Percentiles rank a stretch among this genome's conserved stretches.
Evolutionary conservation across 2,329 filamentous ascomycete genomes (phyloP).

Genomic region (Phyllosticta capitalensis): DNA sequence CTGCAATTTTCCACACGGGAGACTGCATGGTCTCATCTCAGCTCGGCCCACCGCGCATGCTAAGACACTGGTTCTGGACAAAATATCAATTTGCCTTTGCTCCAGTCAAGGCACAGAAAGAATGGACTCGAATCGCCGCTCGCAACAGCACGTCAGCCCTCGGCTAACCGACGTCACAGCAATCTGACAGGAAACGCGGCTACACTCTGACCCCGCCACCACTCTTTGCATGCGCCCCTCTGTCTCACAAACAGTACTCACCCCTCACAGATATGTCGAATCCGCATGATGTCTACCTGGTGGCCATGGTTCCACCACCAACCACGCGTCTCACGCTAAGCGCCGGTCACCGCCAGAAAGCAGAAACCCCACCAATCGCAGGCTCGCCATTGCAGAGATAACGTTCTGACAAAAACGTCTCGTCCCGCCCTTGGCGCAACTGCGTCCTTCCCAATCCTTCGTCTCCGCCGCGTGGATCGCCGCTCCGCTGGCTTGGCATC

Average conservation of each 20-base stretch:
- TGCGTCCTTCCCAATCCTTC: background rate
- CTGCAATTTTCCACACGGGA: background rate
- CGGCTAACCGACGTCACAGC: too few relatives aligned
- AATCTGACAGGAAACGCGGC: too few relatives aligned
- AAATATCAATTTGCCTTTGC: background rate
- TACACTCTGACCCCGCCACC: too few relatives aligned
- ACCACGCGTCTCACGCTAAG: background rate
- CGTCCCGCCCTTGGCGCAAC: background rate
- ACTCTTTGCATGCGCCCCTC: too few relatives aligned
- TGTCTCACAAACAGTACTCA: too few relatives aligned
- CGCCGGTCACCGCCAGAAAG: background rate
- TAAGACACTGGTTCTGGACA: background rate
- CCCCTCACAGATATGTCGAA: too few relatives aligned
- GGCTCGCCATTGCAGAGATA: background rate
- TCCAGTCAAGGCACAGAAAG: too few relatives aligned
- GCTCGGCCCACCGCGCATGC: background rate
- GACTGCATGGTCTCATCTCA: background rate
- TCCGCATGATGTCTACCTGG: background rate
- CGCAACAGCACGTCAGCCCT: too few relatives aligned
- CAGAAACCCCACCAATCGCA: background rate
- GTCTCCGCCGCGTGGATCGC: background rate
- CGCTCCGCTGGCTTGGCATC: background rate
- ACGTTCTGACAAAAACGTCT: background rate
- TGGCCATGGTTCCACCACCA: background rate
- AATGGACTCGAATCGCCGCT: too few relatives aligned